A percentile compares a stretch with the other conserved stretches of the same genome.
Conservation (phyloP, 2,329 filamentous ascomycete genomes). For the Paraphoma sp. region DNA sequence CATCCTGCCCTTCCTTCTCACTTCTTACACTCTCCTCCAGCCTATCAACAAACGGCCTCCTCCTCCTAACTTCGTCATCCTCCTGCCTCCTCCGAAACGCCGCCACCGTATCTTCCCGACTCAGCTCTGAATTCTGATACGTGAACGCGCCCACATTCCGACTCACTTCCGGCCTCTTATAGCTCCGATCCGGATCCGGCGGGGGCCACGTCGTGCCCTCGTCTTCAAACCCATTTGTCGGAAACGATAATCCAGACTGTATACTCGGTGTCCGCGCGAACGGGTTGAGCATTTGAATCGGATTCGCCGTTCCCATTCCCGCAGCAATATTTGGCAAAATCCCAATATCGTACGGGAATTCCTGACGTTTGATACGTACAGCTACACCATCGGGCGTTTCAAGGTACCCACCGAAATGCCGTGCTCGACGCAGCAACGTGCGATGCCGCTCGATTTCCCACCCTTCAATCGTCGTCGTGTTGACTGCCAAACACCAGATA, state of each 20-base stretch:
- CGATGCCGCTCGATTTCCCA: constrained; percentile 67
- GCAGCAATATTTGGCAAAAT: constrained; percentile 76
- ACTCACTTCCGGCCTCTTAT: constrained; percentile 14
- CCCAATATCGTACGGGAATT: constrained; percentile 84
- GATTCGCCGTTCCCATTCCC: constrained; percentile 72
- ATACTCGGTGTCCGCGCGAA: constrained; percentile 61
- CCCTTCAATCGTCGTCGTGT: constrained; percentile 80
- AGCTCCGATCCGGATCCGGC: constrained; percentile 56
- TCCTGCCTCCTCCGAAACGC: constrained; percentile 63
- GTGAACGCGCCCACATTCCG: constrained; percentile 45
- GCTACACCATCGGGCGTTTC: constrained; percentile 63
- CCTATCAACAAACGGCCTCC: constrained; percentile 52
- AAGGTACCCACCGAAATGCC: constrained; percentile 62
- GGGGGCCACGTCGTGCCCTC: constrained; percentile 53
- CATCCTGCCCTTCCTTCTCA: not conserved
- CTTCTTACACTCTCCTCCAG: constrained; percentile 31
- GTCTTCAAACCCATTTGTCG: constrained; percentile 78
- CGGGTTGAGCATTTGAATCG: constrained; percentile 73
- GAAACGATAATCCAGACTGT: constrained; percentile 65
- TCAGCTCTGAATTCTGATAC: constrained; percentile 44
- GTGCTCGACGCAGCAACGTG: constrained; percentile 53
- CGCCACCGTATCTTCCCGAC: constrained; percentile 53
- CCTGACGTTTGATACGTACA: constrained; percentile 66
- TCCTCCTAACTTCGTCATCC: constrained; percentile 55
- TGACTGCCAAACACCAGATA: constrained; percentile 67